Conservation (phyloP, 306 rosid species). For the Arachis hypogaea region DNA sequence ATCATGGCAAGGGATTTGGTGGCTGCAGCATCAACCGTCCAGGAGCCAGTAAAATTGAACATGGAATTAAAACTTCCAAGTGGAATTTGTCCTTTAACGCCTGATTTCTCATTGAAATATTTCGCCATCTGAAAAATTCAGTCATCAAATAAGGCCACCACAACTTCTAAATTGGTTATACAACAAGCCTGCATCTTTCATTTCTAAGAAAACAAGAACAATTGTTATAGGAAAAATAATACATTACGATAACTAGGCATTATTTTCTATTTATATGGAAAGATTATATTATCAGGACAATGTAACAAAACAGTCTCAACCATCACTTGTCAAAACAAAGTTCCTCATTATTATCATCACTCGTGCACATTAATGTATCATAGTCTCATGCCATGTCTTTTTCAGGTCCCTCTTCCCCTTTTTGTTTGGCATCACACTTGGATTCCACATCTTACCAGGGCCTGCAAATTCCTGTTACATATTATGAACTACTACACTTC, state of each 20-base stretch:
- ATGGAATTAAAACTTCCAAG: slow-evolving; percentile 92
- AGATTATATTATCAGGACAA: neutral
- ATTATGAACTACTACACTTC: neutral
- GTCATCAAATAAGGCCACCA: slow-evolving; percentile 39
- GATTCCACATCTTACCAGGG: slow-evolving; percentile 7
- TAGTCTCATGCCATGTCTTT: neutral
- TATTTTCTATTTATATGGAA: neutral
- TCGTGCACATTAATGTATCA: slow-evolving; percentile 1
- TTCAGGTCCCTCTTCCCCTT: slow-evolving; percentile 15
- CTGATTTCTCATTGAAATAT: slow-evolving; percentile 71
- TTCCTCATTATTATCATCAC: neutral
- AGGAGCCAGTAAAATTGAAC: slow-evolving; percentile 93
- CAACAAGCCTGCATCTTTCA: neutral
- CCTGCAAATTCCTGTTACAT: slow-evolving; percentile 7
- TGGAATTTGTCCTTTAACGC: slow-evolving; percentile 61
- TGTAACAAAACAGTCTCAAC: neutral
- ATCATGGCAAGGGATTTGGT: slow-evolving; percentile 96
- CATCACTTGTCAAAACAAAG: neutral
- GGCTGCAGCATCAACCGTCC: slow-evolving; percentile 78
- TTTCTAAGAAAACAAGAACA: slow-evolving; percentile 13
- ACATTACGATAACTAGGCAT: neutral
- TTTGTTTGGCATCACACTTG: slow-evolving; percentile 1
- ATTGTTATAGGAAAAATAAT: neutral
- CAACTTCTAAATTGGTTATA: slow-evolving; percentile 14
- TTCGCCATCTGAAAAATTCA: slow-evolving; percentile 80